Base-by-base conservation (phyloP, 192 early-diverging fungal genomes). In the Rhizoclosmatium globosum region DNA sequence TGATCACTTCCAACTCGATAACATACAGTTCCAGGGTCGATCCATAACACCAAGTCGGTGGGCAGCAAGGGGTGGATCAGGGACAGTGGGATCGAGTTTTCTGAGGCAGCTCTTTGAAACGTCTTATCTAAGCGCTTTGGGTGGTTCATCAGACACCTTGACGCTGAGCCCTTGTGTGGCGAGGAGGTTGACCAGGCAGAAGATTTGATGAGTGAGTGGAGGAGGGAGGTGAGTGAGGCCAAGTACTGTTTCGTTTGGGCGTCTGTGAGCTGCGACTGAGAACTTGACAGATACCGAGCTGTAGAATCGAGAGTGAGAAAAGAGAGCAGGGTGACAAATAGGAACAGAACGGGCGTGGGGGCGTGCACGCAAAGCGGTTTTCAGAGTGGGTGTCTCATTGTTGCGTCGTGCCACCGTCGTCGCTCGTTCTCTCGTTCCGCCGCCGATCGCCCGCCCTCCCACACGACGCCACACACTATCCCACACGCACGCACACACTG, bases 41-140 rank as follows among this genome's bases (percentile, higher is more conserved):
- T 56, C 74, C 74, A 76, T 7, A 76, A 47, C 19, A 56, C 74
- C 17, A 76, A 42, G 2, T 76, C 74, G 1, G 31, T 38, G 43
- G 74, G 74, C 46, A 76, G 48, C 7, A 62, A 15, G 19, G 42
- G 17, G 1, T n/a, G 23, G 4, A 76, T 53, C 53, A 76, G 60
- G 47, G 38, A 7, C 6, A 64, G 21, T 19, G 74, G 64, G 61
- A 76, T 66, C 31, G 74, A 76, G 64, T 21, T 38, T 6, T 41
- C 31, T 15, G 17, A 44, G 9, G 64, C 61, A 7, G 74, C 74
- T n/a, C 38, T 19, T 11, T 7, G n/a, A 4, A 76, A 47, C 19
- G 74, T 76, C 64, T 76, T 76, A 47, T 76, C 74, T 21, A 76
- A 15, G 4, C 47, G 41, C 21, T 66, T 64, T 31, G 74, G n/a